Evolutionary conservation across 2,329 filamentous ascomycete species (phyloP).

Genomic region (Colletotrichum gloeosporioides): DNA sequence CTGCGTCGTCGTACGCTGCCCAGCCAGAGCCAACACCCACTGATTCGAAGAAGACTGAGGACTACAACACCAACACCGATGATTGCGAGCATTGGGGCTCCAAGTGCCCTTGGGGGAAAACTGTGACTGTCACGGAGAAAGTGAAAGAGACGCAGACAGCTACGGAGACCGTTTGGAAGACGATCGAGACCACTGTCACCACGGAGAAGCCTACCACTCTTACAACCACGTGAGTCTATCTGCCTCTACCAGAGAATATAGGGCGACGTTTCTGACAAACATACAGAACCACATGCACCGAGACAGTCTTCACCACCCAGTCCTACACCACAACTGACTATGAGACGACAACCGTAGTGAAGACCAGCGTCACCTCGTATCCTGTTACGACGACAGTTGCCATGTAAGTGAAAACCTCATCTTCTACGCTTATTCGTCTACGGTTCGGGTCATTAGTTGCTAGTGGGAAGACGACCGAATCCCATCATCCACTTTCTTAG

Average conservation of each 20-base stretch:
- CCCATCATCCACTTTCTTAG: background rate
- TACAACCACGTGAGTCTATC: background rate
- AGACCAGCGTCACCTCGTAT: slow-evolving; percentile 13
- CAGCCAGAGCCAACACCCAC: background rate
- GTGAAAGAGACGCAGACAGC: slow-evolving; percentile 8
- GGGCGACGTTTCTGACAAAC: background rate
- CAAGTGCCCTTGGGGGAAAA: slow-evolving; percentile 12
- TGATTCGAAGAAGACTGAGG: background rate
- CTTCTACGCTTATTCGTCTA: background rate
- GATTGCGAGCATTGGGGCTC: slow-evolving; percentile 14
- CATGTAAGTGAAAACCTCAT: background rate
- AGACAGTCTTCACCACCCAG: slow-evolving; percentile 14
- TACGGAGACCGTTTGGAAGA: slow-evolving; percentile 12
- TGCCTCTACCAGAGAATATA: background rate
- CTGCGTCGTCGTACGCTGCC: background rate
- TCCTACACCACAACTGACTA: slow-evolving; percentile 14
- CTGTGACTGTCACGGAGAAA: slow-evolving; percentile 11
- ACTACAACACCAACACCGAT: slow-evolving; percentile 7
- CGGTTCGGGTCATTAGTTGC: background rate
- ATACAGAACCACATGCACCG: background rate
- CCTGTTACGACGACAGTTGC: slow-evolving; percentile 22
- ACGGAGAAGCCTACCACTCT: background rate
- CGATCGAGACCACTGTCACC: background rate
- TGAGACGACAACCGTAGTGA: background rate
- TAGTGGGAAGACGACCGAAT: background rate